phyloP scores from a whole-genome alignment of 768 basidiomycete species.

The Suillus occidentalis region DNA sequence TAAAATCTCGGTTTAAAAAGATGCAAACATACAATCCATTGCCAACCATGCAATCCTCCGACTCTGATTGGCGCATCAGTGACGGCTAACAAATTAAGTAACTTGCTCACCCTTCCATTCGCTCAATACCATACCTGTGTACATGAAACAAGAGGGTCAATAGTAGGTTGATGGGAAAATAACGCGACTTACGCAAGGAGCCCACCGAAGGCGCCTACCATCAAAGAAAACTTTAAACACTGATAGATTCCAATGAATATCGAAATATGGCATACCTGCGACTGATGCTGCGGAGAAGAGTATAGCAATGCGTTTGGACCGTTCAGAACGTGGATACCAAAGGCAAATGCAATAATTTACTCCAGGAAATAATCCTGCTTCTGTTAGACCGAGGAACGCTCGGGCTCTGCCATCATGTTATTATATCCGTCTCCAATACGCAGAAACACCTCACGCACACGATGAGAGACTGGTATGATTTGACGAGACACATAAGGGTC shows the following conservation, averaged over 20 bases:
- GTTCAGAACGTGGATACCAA: slow-evolving; percentile 62
- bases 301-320: slow-evolving; percentile 58
- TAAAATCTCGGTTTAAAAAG: background rate
- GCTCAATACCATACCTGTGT: slow-evolving; percentile 35
- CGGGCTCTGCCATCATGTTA: slow-evolving; percentile 29
- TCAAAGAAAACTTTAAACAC: background rate
- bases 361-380: slow-evolving; percentile 45
- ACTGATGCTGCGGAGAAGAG: slow-evolving; percentile 64
- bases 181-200: slow-evolving; percentile 41
- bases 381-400: slow-evolving; percentile 46
- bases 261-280: slow-evolving; percentile 35
- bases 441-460: slow-evolving; percentile 26
- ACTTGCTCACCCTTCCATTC: slow-evolving; percentile 35
- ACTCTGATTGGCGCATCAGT: slow-evolving; percentile 7
- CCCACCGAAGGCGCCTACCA: slow-evolving; percentile 45
- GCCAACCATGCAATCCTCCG: slow-evolving; percentile 36
- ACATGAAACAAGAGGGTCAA: background rate
- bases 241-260: background rate
- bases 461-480: slow-evolving; percentile 29
- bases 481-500: slow-evolving; percentile 39
- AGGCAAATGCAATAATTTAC: slow-evolving; percentile 48
- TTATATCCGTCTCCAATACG: background rate
- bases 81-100: slow-evolving; percentile 12
- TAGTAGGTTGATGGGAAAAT: background rate
- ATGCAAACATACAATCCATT: slow-evolving; percentile 34